phyloP scores from a whole-genome alignment of 176 grass and related monocot genomes.

The Alloteropsis semialata region DNA sequence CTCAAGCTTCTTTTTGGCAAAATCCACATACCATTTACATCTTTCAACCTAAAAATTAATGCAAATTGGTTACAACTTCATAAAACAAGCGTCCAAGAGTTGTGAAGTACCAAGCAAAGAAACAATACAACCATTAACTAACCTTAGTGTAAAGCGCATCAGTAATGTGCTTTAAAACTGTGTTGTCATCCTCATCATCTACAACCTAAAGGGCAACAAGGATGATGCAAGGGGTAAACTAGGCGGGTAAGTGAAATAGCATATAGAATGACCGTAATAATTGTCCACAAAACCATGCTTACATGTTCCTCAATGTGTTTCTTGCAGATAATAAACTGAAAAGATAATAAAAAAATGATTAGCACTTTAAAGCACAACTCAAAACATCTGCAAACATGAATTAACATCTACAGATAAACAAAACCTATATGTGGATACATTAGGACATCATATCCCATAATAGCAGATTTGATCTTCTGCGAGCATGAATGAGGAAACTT shows the following conservation, averaged over 20 bases:
- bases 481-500: too few relatives aligned
- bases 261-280: background rate
- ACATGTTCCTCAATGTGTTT: background rate
- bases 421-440: too few relatives aligned
- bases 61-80: background rate
- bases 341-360: background rate
- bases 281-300: background rate
- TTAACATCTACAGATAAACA: too few relatives aligned
- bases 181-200: background rate
- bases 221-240: background rate
- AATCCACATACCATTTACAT: background rate
- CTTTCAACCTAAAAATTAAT: background rate
- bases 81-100: background rate
- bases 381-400: too few relatives aligned
- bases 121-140: background rate
- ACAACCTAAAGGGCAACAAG: background rate
- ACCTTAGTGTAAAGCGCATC: background rate
- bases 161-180: background rate
- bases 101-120: background rate
- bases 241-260: too few relatives aligned
- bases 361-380: too few relatives aligned
- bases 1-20: background rate
- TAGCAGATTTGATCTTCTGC: too few relatives aligned
- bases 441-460: too few relatives aligned
- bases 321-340: background rate